Percentiles rank a stretch among this genome's conserved stretches.
Evolutionary conservation across 2,329 filamentous ascomycete species (phyloP).

Genomic region (Venturia carpophila): DNA sequence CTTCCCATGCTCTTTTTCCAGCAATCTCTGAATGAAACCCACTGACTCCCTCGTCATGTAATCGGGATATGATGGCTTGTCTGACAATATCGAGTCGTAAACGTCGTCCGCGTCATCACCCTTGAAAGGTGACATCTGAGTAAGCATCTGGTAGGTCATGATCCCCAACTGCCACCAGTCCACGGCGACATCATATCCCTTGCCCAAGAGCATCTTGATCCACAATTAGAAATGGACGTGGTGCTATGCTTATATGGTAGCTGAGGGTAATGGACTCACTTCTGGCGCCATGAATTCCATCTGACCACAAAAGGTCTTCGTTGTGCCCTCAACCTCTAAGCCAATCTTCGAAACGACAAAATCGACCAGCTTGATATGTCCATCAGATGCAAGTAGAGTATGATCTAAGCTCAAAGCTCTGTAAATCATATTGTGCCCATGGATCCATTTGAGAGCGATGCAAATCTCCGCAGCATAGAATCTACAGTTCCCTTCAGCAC

Average conservation of each 20-base stretch:
- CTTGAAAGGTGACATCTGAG: background rate
- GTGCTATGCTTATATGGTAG: no score
- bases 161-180: conserved; percentile 14
- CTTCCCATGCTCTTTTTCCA: background rate
- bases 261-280: background rate
- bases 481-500: background rate
- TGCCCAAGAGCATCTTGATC: background rate
- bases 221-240: background rate
- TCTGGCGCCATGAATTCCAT: conserved; percentile 8
- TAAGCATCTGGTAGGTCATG: conserved; percentile 13
- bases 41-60: background rate
- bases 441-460: conserved; percentile 8
- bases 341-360: conserved; percentile 10
- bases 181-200: background rate
- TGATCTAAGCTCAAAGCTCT: background rate
- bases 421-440: background rate
- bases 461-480: conserved; percentile 2
- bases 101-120: background rate
- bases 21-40: background rate
- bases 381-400: background rate
- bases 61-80: background rate
- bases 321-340: background rate
- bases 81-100: conserved; percentile 6
- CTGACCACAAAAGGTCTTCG: conserved; percentile 1
- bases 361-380: conserved; percentile 12